Base-by-base conservation (phyloP, 257 asterid genomes). In the Handroanthus guayacan region DNA sequence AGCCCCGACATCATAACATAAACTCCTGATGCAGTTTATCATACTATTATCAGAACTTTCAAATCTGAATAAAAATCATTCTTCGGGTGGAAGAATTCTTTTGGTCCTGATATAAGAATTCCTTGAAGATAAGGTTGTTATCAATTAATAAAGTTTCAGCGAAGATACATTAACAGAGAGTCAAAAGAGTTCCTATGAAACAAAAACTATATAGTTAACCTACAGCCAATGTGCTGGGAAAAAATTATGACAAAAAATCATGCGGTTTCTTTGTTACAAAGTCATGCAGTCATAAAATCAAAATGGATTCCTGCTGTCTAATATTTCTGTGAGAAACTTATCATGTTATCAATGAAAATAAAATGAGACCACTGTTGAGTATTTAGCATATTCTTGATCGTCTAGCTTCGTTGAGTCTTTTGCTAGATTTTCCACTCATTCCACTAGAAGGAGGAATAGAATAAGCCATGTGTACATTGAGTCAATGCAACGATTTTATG, bases 1-100 rank as follows among this genome's bases (percentile, higher is more conserved):
- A 95, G 85, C 69, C 99, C 98, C 69, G 97, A 95, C 97, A 95
- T 87, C 99, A 95, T 87, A 62, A 95, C 99, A 84, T 95, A 95
- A 77, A 92, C 98, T 76, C 99, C 99, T 95, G 92, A 71, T 72
- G 74, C 80, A 84, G 75, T 52, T 60, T 41, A 9, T 47, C 68
- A 75, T 55, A 70, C 31, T 12, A 64, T 57, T 64, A 18, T 76
- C 74, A 68, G 38, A 62, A 17, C 47, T 67, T 67, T 65, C 56
- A 39, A 57, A 66, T 38, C 51, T 44, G 20, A 67, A 14, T 36
- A 17, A 67, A 62, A 34, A 25, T 43, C 43, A 25, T 20, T 45
- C 54, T 71, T 76, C 47, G 12, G 14, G 14, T 38, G 71, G 36
- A 55, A 43, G 18, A 62, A 50, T 9, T 34, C 3, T 8, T 12